Evolutionary conservation across 306 rosid species (phyloP).

Genomic region (Luffa acutangula): DNA sequence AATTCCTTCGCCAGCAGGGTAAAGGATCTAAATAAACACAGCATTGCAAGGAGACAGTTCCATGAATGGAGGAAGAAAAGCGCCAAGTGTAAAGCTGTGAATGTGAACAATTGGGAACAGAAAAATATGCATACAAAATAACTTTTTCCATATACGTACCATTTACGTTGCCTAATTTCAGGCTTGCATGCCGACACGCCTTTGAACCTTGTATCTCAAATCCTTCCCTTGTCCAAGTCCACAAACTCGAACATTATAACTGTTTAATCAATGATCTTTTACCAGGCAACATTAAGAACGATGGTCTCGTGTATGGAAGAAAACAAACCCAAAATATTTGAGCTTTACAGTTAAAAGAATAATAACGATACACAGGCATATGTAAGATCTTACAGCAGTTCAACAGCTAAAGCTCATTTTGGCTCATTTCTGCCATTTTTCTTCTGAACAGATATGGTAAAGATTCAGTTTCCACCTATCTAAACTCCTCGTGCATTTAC

Average conservation of each 20-base stretch:
- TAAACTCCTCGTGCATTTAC: neutral
- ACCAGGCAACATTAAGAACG: neutral
- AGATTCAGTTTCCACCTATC: neutral
- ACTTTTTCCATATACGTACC: neutral
- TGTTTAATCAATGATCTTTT: neutral
- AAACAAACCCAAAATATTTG: neutral
- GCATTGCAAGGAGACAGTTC: too few species aligned
- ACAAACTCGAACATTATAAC: neutral
- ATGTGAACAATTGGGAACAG: neutral
- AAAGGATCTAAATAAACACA: neutral
- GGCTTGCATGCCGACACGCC: neutral
- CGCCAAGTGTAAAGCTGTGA: neutral
- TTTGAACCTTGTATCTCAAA: neutral
- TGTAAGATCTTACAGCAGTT: neutral
- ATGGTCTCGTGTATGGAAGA: neutral
- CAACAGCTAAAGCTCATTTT: neutral
- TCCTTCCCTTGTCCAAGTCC: neutral
- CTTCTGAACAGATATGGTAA: neutral
- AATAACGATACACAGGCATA: neutral
- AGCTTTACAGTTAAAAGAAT: neutral
- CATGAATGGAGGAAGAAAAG: too few species aligned
- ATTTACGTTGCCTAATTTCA: neutral
- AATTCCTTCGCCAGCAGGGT: neutral
- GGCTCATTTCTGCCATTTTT: neutral
- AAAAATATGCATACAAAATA: neutral